These are phyloP conservation scores for Backusella australiensis DNA, from an alignment of 192 early-diverging fungal species.

Conservation along the genomic window DNA sequence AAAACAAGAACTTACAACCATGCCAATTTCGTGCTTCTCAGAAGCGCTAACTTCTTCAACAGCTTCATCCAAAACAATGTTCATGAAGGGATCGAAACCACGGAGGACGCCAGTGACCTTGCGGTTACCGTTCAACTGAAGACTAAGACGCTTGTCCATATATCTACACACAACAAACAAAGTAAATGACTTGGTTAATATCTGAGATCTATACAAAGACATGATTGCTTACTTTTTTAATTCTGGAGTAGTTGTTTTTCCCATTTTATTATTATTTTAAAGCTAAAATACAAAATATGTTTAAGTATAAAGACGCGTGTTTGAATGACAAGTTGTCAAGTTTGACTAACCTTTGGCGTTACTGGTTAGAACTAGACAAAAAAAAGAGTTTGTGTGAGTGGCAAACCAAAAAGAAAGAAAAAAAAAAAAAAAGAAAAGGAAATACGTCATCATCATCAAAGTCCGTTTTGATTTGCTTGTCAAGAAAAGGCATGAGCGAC, in stretches of 20 bases:
- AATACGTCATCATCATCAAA: not conserved
- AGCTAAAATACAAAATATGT: not conserved
- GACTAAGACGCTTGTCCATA: constrained; percentile 92
- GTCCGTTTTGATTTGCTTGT: too few species aligned
- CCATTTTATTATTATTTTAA: constrained; percentile 17
- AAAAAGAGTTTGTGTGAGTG: not conserved
- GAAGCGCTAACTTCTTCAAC: constrained; percentile 73
- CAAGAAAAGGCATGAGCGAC: too few species aligned
- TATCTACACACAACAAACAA: constrained; percentile 38
- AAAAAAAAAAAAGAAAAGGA: not conserved
- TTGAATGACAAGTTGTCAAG: not conserved
- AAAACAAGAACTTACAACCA: constrained; percentile 60
- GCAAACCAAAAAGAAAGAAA: not conserved
- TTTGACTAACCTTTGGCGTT: not conserved
- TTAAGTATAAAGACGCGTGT: not conserved
- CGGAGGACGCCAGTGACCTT: constrained; percentile 93
- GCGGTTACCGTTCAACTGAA: constrained; percentile 90
- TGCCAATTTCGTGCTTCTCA: constrained; percentile 78
- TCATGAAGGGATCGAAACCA: constrained; percentile 99
- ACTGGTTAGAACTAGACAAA: not conserved
- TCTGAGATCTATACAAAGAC: not conserved
- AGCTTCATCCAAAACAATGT: constrained; percentile 93
- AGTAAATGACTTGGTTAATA: not conserved
- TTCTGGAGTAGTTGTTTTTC: constrained; percentile 40
- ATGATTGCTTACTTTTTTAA: constrained; percentile 36